Evolutionary conservation across 1,139 yeast species (phyloP).

Genomic region (Hemisphaericaspora subhashii): DNA sequence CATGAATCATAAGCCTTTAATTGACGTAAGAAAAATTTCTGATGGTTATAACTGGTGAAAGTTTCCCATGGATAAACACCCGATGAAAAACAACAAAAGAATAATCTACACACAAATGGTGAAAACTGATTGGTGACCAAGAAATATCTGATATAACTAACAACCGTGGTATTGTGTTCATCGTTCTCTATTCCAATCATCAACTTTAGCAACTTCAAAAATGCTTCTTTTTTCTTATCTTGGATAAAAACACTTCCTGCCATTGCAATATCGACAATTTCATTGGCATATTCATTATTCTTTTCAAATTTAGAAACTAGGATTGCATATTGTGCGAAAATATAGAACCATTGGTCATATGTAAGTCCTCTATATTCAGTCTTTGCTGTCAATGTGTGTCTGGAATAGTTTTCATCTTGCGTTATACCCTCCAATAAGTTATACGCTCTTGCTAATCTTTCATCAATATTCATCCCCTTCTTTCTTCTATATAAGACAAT

Average conservation of each 20-base stretch:
- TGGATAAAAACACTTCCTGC: constrained; percentile 75
- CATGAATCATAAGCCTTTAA: constrained; percentile 83
- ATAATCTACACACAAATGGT: constrained; percentile 64
- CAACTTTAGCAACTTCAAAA: constrained; percentile 63
- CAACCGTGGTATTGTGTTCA: constrained; percentile 46
- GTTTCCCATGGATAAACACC: constrained; percentile 58
- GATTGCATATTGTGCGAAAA: constrained; percentile 77
- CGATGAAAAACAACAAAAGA: constrained; percentile 66
- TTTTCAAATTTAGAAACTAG: constrained; percentile 62
- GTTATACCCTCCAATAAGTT: constrained; percentile 65
- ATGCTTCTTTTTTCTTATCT: constrained; percentile 52
- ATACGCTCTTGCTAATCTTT: constrained; percentile 66
- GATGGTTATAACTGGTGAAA: constrained; percentile 78
- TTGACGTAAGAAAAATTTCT: constrained; percentile 85
- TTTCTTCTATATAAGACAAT: constrained; percentile 62
- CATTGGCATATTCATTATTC: constrained; percentile 62
- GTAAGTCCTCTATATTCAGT: constrained; percentile 70
- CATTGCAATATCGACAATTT: constrained; percentile 71
- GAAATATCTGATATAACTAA: constrained; percentile 58
- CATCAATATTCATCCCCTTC: constrained; percentile 65
- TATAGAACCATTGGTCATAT: constrained; percentile 80
- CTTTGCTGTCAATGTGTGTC: constrained; percentile 44
- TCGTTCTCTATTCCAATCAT: constrained; percentile 62
- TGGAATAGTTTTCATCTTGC: constrained; percentile 33
- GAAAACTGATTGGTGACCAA: constrained; percentile 74